A percentile compares a stretch with the other conserved stretches of the same genome.
phyloP scores from a whole-genome alignment of 2,329 filamentous ascomycete species.

The Fusarium piperis region DNA sequence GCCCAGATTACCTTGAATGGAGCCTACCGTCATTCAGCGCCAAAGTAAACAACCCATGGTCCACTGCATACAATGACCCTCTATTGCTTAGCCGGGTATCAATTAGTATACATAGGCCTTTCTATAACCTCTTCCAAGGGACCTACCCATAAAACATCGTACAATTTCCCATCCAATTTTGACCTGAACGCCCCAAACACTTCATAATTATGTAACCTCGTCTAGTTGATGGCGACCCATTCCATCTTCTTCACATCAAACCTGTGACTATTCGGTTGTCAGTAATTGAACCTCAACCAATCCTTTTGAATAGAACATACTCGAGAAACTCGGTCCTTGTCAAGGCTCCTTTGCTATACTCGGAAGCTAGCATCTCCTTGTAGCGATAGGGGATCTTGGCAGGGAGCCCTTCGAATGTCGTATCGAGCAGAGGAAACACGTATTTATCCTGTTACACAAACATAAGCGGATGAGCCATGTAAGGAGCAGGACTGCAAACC shows the following conservation, averaged over 20 bases:
- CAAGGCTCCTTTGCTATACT: slow-evolving; percentile 65
- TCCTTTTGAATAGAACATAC: slow-evolving; percentile 49
- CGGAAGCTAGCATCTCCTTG: slow-evolving; percentile 65
- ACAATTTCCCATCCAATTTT: background rate
- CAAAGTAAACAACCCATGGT: background rate
- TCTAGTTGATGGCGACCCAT: slow-evolving; percentile 40
- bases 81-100: background rate
- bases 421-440: slow-evolving; percentile 75
- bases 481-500: slow-evolving; percentile 43
- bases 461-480: background rate
- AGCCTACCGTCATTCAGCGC: background rate
- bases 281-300: background rate
- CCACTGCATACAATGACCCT: background rate
- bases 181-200: background rate
- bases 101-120: background rate
- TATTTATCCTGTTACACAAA: slow-evolving; percentile 57
- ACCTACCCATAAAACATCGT: background rate
- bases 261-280: slow-evolving; percentile 47
- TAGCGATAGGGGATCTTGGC: slow-evolving; percentile 74
- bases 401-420: slow-evolving; percentile 72
- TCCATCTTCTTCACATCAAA: slow-evolving; percentile 53
- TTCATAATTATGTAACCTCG: accelerated
- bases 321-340: slow-evolving; percentile 60
- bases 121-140: background rate
- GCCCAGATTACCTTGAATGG: background rate